Evolutionary conservation across 1,284 basidiomycete genomes (phyloP).

Genomic region (Cutaneotrichosporon spelunceum): DNA sequence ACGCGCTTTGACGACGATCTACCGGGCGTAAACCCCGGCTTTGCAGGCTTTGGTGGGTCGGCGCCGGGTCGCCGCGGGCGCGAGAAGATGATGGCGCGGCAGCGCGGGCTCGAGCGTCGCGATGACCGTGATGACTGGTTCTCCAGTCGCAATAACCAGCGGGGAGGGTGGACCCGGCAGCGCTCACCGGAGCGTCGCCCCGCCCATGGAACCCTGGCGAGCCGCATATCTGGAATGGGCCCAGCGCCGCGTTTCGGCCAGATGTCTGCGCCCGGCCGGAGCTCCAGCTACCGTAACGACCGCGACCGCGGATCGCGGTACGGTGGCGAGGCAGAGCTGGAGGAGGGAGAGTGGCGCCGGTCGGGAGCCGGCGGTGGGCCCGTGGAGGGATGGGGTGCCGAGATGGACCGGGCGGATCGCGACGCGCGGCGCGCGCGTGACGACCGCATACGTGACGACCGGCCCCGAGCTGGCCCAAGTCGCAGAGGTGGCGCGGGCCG

Average conservation of each 20-base stretch:
- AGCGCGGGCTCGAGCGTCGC: conserved; percentile 21
- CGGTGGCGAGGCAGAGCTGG: conserved; percentile 1
- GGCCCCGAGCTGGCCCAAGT: conserved; percentile 7
- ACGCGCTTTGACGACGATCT: conserved; percentile 28
- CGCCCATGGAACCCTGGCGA: neutral
- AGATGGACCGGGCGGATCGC: conserved; percentile 21
- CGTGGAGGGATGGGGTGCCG: conserved; percentile 25
- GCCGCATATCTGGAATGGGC: neutral
- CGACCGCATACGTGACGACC: conserved; percentile 10
- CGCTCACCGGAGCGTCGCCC: neutral
- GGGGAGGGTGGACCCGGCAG: neutral
- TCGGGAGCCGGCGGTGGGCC: conserved; percentile 27
- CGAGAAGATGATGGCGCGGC: conserved; percentile 27
- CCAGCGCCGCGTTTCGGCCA: conserved; percentile 3
- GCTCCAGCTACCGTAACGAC: neutral
- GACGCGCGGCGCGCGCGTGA: conserved; percentile 5
- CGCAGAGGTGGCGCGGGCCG: neutral
- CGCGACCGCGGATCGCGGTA: conserved; percentile 11
- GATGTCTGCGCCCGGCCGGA: conserved; percentile 2
- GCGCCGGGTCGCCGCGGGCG: conserved; percentile 32
- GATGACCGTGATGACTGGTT: conserved; percentile 9
- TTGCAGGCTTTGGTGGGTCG: conserved; percentile 24
- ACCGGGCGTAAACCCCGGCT: conserved; percentile 17
- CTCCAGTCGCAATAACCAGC: neutral
- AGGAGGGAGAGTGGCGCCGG: conserved; percentile 22